Conservation (phyloP, 257 asterid species). For the Cruciata laevipes region DNA sequence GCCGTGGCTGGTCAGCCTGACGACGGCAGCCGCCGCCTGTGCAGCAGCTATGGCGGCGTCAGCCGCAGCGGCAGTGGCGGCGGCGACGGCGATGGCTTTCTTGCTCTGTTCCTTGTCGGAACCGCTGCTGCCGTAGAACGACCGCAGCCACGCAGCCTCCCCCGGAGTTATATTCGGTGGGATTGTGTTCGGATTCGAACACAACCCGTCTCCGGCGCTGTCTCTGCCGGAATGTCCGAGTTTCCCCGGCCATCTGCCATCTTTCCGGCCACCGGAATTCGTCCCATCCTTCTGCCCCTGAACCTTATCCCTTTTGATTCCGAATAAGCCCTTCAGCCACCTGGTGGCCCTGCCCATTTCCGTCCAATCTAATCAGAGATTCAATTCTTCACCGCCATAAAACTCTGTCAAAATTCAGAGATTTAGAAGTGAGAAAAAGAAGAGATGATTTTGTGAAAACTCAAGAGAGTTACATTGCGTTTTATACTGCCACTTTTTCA, state of each 20-base stretch:
- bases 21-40: slow-evolving; percentile 71
- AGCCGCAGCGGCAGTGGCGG: slow-evolving; percentile 85
- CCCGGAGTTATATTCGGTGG: slow-evolving; percentile 73
- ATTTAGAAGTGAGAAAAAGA: neutral
- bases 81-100: slow-evolving; percentile 90
- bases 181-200: slow-evolving; percentile 47
- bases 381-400: neutral
- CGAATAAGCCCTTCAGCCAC: slow-evolving; percentile 54
- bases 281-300: slow-evolving; percentile 13
- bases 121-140: slow-evolving; percentile 31
- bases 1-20: slow-evolving; percentile 64
- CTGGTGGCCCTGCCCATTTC: slow-evolving; percentile 51
- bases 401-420: neutral
- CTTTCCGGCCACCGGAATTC: slow-evolving; percentile 18
- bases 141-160: slow-evolving; percentile 73
- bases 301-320: slow-evolving; percentile 26
- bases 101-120: slow-evolving; percentile 58
- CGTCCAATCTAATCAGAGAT: neutral
- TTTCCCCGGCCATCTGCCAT: slow-evolving; percentile 6
- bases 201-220: slow-evolving; percentile 14
- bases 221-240: slow-evolving; percentile 25
- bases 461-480: no score
- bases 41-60: slow-evolving; percentile 85
- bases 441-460: neutral
- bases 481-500: neutral